Base-by-base conservation (phyloP, 1,284 basidiomycete species). In the Rhodotorula sp. region DNA sequence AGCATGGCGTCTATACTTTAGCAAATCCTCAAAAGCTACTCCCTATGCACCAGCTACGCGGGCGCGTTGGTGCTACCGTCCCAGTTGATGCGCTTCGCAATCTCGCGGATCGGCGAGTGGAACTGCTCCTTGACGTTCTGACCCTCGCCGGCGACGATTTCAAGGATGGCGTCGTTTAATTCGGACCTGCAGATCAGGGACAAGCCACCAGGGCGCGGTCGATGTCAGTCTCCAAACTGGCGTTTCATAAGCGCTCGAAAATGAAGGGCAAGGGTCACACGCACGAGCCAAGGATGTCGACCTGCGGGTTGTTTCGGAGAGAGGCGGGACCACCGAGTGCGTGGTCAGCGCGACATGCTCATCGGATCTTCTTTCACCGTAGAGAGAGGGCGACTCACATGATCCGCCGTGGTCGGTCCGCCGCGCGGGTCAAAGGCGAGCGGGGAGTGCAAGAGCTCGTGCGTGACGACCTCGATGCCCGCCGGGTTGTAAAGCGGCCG, bases 381-480 rank as follows among this genome's bases (percentile, higher is more conserved):
- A 28, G 34, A 14, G 14, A 8, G 31, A 28, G 18, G 21, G 28
- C 31, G 18, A 28, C 50, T 62, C 49, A 60, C 74, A 54, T 69
- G 78, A 78, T 81, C 77, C 71, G 80, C 88, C 0, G 93, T 95
- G 73, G 90, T 90, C 14, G 93, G 90, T 0, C 95, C 97, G 52
- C 95, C 95, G 54, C 95, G 86, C 6, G 85, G 80, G 86, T 95
- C 80, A 86, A 92, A 68, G 18, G 85, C 81, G 62, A 90, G 85
- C 1, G 95, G 95, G 28, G 86, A 85, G 83, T 99, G 95, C 58
- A 89, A 88, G 71, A 97, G 88, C 85, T 97, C 95, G 74, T 95
- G 89, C 5, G 93, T 97, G 23, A 89, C 86, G 49, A 98, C 84
- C 76, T 87, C 85, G 77, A 95, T 92, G 23, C 90, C 87, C n/a